Conservation (phyloP, 2,329 filamentous ascomycete species). For the Lachnellula suecica region DNA sequence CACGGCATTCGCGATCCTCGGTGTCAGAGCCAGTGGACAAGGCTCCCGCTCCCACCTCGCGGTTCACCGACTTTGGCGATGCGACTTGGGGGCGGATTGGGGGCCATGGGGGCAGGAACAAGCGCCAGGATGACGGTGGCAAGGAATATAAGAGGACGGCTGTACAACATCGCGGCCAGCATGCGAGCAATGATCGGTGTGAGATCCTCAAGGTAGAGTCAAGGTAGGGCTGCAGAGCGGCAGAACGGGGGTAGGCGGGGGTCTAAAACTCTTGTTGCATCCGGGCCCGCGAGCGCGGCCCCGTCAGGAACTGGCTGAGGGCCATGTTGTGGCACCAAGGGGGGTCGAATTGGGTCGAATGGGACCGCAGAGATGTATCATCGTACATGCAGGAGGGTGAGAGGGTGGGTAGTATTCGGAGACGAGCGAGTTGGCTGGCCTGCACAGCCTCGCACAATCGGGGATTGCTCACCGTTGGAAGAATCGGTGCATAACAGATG, state of each 20-base stretch:
- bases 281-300: not conserved
- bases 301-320: not conserved
- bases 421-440: not conserved
- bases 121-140: conserved; percentile 9
- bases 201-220: conserved; percentile 14
- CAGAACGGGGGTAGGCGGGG: not conserved
- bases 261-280: not conserved
- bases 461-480: not conserved
- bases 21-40: conserved; percentile 8
- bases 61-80: conserved; percentile 7
- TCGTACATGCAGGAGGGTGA: not conserved
- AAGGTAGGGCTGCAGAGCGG: conserved; percentile 1
- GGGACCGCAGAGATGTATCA: not conserved
- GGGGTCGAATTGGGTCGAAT: not conserved
- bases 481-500: not conserved
- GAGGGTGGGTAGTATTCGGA: not conserved
- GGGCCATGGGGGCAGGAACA: conserved; percentile 7
- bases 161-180: conserved; percentile 3
- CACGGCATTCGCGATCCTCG: conserved; percentile 8
- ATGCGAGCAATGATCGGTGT: conserved; percentile 12
- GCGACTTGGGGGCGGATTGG: conserved; percentile 1
- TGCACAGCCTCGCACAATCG: not conserved
- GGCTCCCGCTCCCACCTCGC: conserved; percentile 4
- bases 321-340: not conserved
- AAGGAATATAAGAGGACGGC: not conserved